Conservation (phyloP, 805 yeast species). For the Kuraishia piskuri region DNA sequence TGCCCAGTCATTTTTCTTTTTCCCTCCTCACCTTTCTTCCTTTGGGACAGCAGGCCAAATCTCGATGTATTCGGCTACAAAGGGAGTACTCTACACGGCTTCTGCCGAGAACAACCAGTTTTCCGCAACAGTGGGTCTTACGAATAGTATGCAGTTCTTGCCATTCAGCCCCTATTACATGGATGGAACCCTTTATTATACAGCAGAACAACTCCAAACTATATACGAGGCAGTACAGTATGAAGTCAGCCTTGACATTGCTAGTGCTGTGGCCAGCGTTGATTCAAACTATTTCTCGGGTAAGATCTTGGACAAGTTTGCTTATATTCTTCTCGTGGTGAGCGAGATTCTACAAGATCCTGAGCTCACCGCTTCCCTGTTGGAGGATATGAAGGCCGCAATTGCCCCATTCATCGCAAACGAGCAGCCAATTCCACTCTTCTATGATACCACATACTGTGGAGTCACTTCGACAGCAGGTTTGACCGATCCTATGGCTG, state of each 20-base stretch:
- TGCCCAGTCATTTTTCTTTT: constrained; percentile 38
- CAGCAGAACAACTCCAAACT: constrained; percentile 32
- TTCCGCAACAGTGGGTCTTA: constrained; percentile 29
- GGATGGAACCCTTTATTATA: constrained; percentile 23
- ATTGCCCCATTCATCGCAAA: constrained; percentile 31
- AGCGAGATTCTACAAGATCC: constrained; percentile 34
- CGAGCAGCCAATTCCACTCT: constrained; percentile 36
- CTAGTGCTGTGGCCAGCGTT: constrained; percentile 25
- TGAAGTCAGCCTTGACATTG: constrained; percentile 36
- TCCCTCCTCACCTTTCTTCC: constrained; percentile 40
- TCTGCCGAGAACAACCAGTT: constrained; percentile 28
- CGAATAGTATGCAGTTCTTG: constrained; percentile 28
- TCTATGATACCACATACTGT: constrained; percentile 45
- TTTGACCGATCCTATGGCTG: constrained; percentile 34
- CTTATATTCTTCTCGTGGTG: constrained; percentile 44
- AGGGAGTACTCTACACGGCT: constrained; percentile 41
- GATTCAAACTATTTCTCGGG: constrained; percentile 43
- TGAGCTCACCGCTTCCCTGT: constrained; percentile 38
- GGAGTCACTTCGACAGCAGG: constrained; percentile 48
- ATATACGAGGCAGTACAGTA: constrained; percentile 36
- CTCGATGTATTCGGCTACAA: constrained; percentile 35
- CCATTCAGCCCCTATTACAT: constrained; percentile 11
- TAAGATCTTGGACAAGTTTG: constrained; percentile 46
- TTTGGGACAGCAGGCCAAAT: constrained; percentile 35
- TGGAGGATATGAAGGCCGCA: constrained; percentile 37